phyloP scores from a whole-genome alignment of 768 basidiomycete genomes.

The Exidia glandulosa region DNA sequence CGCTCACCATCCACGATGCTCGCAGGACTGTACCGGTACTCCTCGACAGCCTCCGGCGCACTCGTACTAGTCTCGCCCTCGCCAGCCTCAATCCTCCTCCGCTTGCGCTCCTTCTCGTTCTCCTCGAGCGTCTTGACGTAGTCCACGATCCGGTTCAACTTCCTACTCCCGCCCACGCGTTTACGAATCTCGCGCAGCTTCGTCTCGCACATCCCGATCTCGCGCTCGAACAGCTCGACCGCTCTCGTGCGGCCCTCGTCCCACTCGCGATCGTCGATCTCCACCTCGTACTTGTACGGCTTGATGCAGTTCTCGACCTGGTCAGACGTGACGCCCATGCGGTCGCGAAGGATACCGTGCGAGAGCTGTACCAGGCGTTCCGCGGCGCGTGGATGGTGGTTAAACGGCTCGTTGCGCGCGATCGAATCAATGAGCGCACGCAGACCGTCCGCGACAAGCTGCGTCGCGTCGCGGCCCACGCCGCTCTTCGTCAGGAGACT shows the following conservation, averaged over 20 bases:
- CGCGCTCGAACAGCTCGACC: slow-evolving; percentile 72
- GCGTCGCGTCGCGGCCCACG: slow-evolving; percentile 86
- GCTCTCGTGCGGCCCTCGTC: slow-evolving; percentile 67
- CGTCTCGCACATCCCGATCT: slow-evolving; percentile 71
- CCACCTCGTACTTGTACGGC: slow-evolving; percentile 97
- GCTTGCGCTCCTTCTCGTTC: slow-evolving; percentile 53
- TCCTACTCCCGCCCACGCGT: slow-evolving; percentile 78
- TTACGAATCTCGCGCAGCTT: slow-evolving; percentile 80
- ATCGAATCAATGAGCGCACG: slow-evolving; percentile 85
- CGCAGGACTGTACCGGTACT: slow-evolving; percentile 84
- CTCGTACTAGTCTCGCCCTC: slow-evolving; percentile 19
- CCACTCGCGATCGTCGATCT: slow-evolving; percentile 91
- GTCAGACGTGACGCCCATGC: slow-evolving; percentile 89
- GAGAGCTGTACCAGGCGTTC: slow-evolving; percentile 88
- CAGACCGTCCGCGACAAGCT: slow-evolving; percentile 89
- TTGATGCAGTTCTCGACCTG: slow-evolving; percentile 99
- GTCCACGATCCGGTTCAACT: slow-evolving; percentile 60
- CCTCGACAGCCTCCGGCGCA: slow-evolving; percentile 38
- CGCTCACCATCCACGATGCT: slow-evolving; percentile 78
- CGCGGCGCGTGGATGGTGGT: slow-evolving; percentile 76
- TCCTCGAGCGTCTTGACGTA: slow-evolving; percentile 82
- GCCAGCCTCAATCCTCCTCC: slow-evolving; percentile 33
- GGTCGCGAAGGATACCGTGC: slow-evolving; percentile 84
- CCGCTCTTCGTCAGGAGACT: slow-evolving; percentile 93
- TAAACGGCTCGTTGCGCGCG: slow-evolving; percentile 82